Evolutionary conservation across 164 flowering plant genomes (phyloP).

Genomic region (Vitis rotundifolia): DNA sequence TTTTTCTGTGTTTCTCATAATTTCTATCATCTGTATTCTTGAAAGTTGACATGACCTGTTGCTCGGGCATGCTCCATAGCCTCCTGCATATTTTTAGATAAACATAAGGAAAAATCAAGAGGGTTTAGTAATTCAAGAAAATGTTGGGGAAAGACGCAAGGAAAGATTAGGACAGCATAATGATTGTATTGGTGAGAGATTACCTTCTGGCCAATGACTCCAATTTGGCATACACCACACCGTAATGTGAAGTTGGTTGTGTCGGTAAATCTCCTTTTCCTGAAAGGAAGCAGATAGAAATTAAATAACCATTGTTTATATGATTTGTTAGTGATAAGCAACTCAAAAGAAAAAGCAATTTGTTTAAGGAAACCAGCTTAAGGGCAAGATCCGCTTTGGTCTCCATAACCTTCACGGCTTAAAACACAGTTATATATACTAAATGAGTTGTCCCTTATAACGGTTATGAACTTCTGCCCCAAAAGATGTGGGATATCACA

Average conservation of each 20-base stretch:
- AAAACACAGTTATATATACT: too few species aligned
- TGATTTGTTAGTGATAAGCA: too few species aligned
- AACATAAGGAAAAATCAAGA: neutral
- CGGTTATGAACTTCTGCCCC: too few species aligned
- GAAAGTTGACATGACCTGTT: conserved; percentile 95
- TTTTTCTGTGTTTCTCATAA: neutral
- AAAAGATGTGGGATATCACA: too few species aligned
- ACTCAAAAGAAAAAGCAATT: too few species aligned
- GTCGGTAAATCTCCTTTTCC: conserved; percentile 82
- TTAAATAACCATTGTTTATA: neutral
- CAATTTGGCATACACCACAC: conserved; percentile 94
- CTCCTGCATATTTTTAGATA: conserved; percentile 51
- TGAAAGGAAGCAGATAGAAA: conserved; percentile 20
- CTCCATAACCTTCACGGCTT: too few species aligned
- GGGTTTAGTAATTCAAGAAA: neutral
- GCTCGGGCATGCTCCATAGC: conserved; percentile 93
- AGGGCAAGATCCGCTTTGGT: too few species aligned
- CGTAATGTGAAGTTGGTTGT: conserved; percentile 92
- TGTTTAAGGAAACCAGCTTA: too few species aligned
- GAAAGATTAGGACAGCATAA: neutral
- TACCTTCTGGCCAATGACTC: conserved; percentile 91
- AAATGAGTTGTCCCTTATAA: too few species aligned
- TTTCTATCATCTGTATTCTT: conserved; percentile 58
- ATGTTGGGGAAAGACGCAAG: neutral
- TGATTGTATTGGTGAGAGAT: neutral